Conservation (phyloP, 768 basidiomycete genomes). For the Kwoniella bestiolae region DNA sequence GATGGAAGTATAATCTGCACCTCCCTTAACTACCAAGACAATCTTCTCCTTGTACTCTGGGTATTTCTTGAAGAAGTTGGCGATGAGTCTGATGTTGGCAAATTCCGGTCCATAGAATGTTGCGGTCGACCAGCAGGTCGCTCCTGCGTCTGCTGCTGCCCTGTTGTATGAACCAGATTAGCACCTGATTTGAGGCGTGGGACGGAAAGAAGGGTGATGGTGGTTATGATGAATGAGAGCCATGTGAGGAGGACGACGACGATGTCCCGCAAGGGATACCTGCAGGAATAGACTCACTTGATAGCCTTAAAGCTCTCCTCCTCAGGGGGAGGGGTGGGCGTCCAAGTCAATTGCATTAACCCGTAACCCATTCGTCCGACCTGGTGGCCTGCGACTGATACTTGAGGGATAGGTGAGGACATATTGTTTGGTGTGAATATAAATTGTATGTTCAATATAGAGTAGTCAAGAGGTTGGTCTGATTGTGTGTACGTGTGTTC, state of each 20-base stretch:
- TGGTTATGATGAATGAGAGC: background rate
- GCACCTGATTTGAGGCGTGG: background rate
- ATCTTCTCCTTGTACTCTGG: conserved; percentile 60
- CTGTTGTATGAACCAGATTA: conserved; percentile 23
- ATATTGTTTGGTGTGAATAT: background rate
- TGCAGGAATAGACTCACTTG: conserved; percentile 58
- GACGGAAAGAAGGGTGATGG: background rate
- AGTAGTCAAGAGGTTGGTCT: background rate
- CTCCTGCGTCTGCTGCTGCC: conserved; percentile 54
- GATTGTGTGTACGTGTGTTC: no score
- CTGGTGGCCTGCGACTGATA: conserved; percentile 43
- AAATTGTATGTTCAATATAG: background rate
- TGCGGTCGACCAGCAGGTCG: conserved; percentile 57
- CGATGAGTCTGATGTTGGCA: conserved; percentile 63
- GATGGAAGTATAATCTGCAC: conserved; percentile 23
- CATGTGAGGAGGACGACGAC: background rate
- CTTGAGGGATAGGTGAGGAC: conserved; percentile 29
- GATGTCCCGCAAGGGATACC: no score
- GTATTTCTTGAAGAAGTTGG: conserved; percentile 62
- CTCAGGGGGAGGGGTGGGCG: conserved; percentile 61
- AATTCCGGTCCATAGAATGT: conserved; percentile 66
- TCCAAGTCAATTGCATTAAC: conserved; percentile 68
- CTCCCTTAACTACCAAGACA: conserved; percentile 64
- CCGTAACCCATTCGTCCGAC: conserved; percentile 59
- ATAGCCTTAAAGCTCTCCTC: conserved; percentile 69